Conservation (phyloP, 208 protist species). For the Porcisia hertigi region DNA sequence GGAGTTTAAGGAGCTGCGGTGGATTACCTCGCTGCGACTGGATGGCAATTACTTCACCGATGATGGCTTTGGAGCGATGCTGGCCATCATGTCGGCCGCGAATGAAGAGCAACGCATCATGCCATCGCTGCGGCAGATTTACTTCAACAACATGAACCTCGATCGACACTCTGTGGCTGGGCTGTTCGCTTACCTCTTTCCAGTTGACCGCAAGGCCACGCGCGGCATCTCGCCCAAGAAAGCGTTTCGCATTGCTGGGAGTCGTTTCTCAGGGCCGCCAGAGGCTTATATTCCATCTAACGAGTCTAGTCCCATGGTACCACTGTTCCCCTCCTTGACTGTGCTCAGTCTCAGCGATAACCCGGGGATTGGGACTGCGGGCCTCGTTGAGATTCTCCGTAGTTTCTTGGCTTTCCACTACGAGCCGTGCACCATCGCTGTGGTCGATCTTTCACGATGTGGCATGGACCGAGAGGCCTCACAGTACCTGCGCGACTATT, state of each 20-base stretch:
- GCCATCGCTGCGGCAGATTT: conserved; percentile 69
- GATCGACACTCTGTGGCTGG: conserved; percentile 54
- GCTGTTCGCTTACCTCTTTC: conserved; percentile 75
- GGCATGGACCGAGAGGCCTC: conserved; percentile 40
- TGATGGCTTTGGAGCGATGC: conserved; percentile 71
- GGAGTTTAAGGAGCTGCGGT: conserved; percentile 57
- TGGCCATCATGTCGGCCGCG: conserved; percentile 57
- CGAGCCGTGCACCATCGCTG: conserved; percentile 39
- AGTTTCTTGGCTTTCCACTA: conserved; percentile 62
- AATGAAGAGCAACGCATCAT: conserved; percentile 55
- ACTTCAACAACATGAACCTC: conserved; percentile 86
- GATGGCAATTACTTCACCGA: conserved; percentile 86
- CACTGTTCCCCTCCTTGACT: conserved; percentile 67
- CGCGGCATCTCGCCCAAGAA: conserved; percentile 3
- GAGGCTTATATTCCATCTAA: conserved; percentile 40
- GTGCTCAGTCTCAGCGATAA: conserved; percentile 85
- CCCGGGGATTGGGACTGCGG: conserved; percentile 53
- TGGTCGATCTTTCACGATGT: conserved; percentile 80
- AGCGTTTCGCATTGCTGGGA: conserved; percentile 15
- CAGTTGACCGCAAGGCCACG: conserved; percentile 42
- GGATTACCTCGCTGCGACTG: conserved; percentile 75
- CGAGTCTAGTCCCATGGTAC: conserved; percentile 27
- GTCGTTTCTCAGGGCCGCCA: conserved; percentile 25
- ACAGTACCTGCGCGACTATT: conserved; percentile 52
- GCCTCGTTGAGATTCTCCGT: conserved; percentile 59